These are phyloP conservation scores for Pichia inconspicua DNA, from an alignment of 1,139 yeast genomes.

Conservation along the genomic window DNA sequence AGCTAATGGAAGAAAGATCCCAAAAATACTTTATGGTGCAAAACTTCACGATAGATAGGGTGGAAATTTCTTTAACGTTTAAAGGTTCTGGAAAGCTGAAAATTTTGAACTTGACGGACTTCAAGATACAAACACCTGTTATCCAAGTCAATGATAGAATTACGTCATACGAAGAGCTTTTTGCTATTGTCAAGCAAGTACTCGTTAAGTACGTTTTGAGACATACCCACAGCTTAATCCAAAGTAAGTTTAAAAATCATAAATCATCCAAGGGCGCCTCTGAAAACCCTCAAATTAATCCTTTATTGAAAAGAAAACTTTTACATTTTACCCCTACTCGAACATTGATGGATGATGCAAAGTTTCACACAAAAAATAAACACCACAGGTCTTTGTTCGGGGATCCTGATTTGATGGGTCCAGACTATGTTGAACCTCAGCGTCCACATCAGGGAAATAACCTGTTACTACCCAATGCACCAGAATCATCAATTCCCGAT, in stretches of 20 bases:
- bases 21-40: conserved; percentile 40
- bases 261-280: conserved; percentile 11
- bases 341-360: neutral
- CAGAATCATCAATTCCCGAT: neutral
- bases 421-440: neutral
- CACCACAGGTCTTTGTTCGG: neutral
- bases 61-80: conserved; percentile 59
- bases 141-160: conserved; percentile 57
- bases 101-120: conserved; percentile 64
- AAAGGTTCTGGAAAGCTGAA: conserved; percentile 63
- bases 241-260: conserved; percentile 42
- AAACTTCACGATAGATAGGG: conserved; percentile 45
- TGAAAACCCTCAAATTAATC: conserved; percentile 7
- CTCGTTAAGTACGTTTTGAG: conserved; percentile 58
- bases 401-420: neutral
- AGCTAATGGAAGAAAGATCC: conserved; percentile 53
- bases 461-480: neutral
- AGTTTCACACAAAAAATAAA: neutral
- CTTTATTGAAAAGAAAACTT: conserved; percentile 6
- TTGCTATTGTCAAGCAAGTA: conserved; percentile 57
- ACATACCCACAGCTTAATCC: conserved; percentile 74
- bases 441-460: neutral
- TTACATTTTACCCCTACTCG: neutral
- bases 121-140: conserved; percentile 58
- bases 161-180: conserved; percentile 74